Percentiles rank a stretch among this genome's conserved stretches.
These are phyloP conservation scores for Cladosporium sp. DNA, from an alignment of 2,329 filamentous ascomycete species.

Conservation along the genomic window DNA sequence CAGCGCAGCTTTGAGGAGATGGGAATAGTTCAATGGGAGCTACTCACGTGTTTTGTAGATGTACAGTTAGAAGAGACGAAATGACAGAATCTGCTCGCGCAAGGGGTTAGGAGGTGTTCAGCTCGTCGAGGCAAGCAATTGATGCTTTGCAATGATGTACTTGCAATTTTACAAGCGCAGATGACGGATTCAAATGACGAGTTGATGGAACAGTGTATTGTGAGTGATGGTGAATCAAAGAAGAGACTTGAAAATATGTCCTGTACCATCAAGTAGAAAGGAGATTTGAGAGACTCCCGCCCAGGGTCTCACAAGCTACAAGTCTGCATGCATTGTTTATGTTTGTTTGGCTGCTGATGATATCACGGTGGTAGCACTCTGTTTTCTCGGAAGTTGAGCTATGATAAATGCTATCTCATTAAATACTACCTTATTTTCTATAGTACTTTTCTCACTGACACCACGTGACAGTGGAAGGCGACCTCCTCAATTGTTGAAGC, in stretches of 20 bases:
- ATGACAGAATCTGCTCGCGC: not conserved
- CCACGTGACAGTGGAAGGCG: not conserved
- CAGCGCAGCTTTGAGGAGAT: not conserved
- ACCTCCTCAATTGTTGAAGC: not conserved
- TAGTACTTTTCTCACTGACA: not conserved
- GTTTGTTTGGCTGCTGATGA: not conserved
- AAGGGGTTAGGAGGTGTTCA: conserved; percentile 1
- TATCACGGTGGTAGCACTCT: not conserved
- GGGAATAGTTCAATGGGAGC: not conserved
- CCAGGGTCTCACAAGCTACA: not conserved
- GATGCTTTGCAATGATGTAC: not conserved
- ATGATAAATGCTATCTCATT: not conserved
- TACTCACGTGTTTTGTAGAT: conserved; percentile 2
- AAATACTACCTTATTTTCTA: not conserved
- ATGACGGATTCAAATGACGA: not conserved
- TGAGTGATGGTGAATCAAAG: not conserved
- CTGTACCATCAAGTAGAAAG: not conserved
- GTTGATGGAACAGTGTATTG: not conserved
- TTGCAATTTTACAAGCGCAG: conserved; percentile 10
- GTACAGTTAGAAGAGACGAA: not conserved
- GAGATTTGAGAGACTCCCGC: not conserved
- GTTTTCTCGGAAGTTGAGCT: not conserved
- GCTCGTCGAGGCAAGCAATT: not conserved
- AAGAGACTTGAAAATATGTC: not conserved
- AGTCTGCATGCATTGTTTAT: not conserved